Evolutionary conservation across 2,329 filamentous ascomycete genomes (phyloP), one percentile per base, ranked within the genome.

Genomic region (Paraphaeosphaeria minitans): DNA sequence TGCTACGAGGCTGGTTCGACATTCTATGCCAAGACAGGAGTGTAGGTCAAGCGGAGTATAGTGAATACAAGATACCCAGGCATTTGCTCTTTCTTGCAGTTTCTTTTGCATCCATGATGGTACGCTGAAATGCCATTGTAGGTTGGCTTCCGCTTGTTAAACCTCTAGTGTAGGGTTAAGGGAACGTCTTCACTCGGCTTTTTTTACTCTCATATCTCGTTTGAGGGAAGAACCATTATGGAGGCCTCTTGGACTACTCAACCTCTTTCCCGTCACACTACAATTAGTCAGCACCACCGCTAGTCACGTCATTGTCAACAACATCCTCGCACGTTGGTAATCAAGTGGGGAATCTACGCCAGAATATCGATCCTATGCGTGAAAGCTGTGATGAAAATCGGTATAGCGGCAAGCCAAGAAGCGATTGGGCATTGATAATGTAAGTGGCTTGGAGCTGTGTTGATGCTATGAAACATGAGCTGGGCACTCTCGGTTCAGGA

Each of bases 1-100:
- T 14, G 47, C 47, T 22, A 9, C 21, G 31, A 24, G 19, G 47
- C 31, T 37, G 13, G 12, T 9, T 21, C 33, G 29, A 8, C 9
- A 21, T 16, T 52, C 48, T 57, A 52, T 14, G 7, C 35, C n/a
- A 21, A 27, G n/a, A 22, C 19, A 10, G 33, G 48, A 21, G 9
- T n/a, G 10, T 37, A 24, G 33, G 6, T 42, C 41, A 16, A 35
- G 16, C 7, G 33, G 8, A 42, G 22, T 14, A 35, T 39, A 24
- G 43, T 21, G 19, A 58, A 9, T 31, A 55, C 8, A 48, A 42
- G 56, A 58, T 58, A 58, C 51, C 56, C 56, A 35, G 42, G 22
- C 12, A 33, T 19, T 35, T 48, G 21, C 5, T n/a, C 29, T 19
- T 48, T 3, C 16, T 13, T 12, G 12, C 21, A 27, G 4, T n/a